phyloP scores from a whole-genome alignment of 2,329 filamentous ascomycete genomes.

The Fusarium burgessii region DNA sequence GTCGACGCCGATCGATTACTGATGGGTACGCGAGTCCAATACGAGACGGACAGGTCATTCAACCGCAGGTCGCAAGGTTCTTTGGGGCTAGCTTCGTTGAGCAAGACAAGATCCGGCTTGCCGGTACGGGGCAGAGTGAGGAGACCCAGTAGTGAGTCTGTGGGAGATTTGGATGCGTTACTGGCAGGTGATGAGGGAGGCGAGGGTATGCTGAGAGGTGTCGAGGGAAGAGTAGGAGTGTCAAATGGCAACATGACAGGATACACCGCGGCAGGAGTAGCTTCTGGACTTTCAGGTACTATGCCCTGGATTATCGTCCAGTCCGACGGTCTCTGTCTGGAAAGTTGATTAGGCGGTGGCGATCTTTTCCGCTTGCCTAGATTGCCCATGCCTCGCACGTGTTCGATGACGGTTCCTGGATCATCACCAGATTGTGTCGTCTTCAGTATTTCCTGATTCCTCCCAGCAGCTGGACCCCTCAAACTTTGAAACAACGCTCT shows the following conservation, averaged over 20 bases:
- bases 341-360: accelerated
- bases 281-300: not conserved
- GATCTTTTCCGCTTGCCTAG: not conserved
- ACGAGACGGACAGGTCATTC: not conserved
- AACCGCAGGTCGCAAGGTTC: not conserved
- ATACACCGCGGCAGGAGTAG: not conserved
- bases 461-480: accelerated
- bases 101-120: not conserved
- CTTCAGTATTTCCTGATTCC: not conserved
- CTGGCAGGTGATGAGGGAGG: not conserved
- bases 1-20: not conserved
- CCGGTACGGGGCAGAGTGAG: accelerated
- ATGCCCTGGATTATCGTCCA: not conserved
- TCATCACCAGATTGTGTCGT: not conserved
- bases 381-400: accelerated
- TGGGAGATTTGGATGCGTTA: not conserved
- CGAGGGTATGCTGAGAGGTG: too few relatives aligned
- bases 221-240: too few relatives aligned
- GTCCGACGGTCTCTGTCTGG: not conserved
- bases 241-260: not conserved
- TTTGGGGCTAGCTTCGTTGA: not conserved
- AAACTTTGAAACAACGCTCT: not conserved
- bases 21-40: not conserved
- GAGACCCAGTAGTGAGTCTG: not conserved
- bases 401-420: accelerated